A percentile compares a stretch with the other conserved stretches of the same genome.
Conservation (phyloP, 306 rosid genomes). For the Pterocarpus macrocarpus region DNA sequence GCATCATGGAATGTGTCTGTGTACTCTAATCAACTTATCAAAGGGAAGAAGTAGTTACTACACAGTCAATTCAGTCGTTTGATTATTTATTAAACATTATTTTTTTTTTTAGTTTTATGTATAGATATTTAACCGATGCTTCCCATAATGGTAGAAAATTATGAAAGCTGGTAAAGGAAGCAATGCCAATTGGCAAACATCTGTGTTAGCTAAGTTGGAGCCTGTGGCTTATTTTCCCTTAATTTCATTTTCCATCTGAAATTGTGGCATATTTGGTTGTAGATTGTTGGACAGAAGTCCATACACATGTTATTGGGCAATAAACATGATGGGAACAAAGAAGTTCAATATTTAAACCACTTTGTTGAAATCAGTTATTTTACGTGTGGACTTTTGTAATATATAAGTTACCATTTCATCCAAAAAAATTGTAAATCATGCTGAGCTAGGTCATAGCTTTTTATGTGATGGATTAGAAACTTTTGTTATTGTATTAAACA, state of each 20-base stretch:
- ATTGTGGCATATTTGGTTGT: not conserved
- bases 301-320: not conserved
- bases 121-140: slow-evolving; percentile 8
- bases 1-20: slow-evolving; percentile 14
- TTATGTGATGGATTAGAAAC: slow-evolving; percentile 6
- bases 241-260: not conserved
- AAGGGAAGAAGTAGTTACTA: slow-evolving; percentile 4
- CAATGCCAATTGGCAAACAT: not conserved
- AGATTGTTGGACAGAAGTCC: not conserved
- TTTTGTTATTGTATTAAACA: not conserved
- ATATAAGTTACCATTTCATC: not conserved
- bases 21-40: slow-evolving; percentile 7
- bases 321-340: not conserved
- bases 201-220: not conserved
- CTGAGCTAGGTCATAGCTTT: not conserved
- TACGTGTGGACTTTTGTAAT: slow-evolving; percentile 1
- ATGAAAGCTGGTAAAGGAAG: slow-evolving; percentile 4
- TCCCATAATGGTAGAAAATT: slow-evolving; percentile 23
- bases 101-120: not conserved
- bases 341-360: not conserved
- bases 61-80: slow-evolving; percentile 20
- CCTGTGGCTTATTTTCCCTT: not conserved
- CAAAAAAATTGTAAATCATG: not conserved
- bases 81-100: not conserved
- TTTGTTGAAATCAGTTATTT: not conserved